Evolutionary conservation across 352 stramenopile genomes (phyloP).

Genomic region (Aphanomyces stellatus): DNA sequence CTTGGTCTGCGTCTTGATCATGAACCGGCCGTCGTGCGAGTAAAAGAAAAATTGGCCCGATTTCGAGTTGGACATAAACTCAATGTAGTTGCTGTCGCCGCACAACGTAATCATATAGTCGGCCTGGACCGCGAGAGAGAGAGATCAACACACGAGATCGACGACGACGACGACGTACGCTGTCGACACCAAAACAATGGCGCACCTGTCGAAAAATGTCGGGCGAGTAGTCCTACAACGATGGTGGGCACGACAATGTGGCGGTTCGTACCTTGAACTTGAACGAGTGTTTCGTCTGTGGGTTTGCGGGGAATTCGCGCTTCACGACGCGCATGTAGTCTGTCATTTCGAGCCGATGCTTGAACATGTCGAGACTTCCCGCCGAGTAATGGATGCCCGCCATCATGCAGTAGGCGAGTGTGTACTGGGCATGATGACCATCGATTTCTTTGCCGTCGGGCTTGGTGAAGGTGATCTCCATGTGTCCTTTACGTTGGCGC

Average conservation of each 20-base stretch:
- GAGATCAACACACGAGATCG: no score
- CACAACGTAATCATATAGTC: slow-evolving; percentile 88
- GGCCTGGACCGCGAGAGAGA: slow-evolving; percentile 25
- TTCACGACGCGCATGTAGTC: slow-evolving; percentile 87
- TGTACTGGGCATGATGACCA: slow-evolving; percentile 93
- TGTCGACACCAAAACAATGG: slow-evolving; percentile 57
- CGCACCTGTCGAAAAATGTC: slow-evolving; percentile 76
- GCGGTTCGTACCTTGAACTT: slow-evolving; percentile 83
- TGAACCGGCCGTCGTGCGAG: slow-evolving; percentile 93
- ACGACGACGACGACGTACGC: slow-evolving; percentile 15
- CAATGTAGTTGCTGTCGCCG: slow-evolving; percentile 94
- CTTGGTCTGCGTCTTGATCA: slow-evolving; percentile 99
- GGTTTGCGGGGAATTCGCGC: slow-evolving; percentile 56
- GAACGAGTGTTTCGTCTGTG: slow-evolving; percentile 51
- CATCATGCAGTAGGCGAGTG: slow-evolving; percentile 98
- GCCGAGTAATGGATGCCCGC: slow-evolving; percentile 91
- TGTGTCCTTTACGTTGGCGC: no score
- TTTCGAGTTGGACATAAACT: slow-evolving; percentile 98
- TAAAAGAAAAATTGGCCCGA: slow-evolving; percentile 99
- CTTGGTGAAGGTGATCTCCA: slow-evolving; percentile 42
- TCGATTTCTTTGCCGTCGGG: slow-evolving; percentile 68
- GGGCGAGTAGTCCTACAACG: slow-evolving; percentile 88
- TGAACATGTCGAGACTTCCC: slow-evolving; percentile 42
- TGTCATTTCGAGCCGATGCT: slow-evolving; percentile 78
- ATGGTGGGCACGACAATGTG: slow-evolving; percentile 18